phyloP scores from a whole-genome alignment of 2,329 filamentous ascomycete genomes.

The Fusarium devonianum region DNA sequence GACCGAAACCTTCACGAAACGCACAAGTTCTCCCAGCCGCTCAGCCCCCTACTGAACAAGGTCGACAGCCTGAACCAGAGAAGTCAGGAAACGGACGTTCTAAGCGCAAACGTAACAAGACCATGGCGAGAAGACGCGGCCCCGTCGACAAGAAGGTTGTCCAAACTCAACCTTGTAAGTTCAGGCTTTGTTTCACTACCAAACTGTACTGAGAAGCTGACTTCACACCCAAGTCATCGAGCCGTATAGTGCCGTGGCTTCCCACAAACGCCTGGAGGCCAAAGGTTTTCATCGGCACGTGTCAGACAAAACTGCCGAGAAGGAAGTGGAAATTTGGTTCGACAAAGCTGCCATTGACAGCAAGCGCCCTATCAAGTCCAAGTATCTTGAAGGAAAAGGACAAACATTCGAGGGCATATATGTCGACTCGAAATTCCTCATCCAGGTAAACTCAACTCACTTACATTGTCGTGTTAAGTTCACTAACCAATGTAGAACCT shows the following conservation, averaged over 20 bases:
- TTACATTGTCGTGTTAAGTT: not conserved
- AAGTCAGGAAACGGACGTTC: not conserved
- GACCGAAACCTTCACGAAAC: not conserved
- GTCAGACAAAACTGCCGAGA: not conserved
- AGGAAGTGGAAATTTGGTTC: not conserved
- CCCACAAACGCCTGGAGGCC: not conserved
- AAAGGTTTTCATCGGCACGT: not conserved
- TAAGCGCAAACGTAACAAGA: not conserved
- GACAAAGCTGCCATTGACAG: not conserved
- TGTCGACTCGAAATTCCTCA: not conserved
- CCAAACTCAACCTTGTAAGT: not conserved
- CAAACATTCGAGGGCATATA: not conserved
- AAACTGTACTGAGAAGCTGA: not conserved
- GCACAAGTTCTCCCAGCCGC: not conserved
- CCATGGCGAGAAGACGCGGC: not conserved
- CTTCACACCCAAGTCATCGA: not conserved
- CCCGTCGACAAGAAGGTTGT: too few species aligned
- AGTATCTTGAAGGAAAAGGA: not conserved
- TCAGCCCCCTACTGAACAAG: too few species aligned
- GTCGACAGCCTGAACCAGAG: not conserved
- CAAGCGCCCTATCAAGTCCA: not conserved
- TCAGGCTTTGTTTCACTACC: not conserved
- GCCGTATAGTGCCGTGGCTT: not conserved
- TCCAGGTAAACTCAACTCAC: not conserved
- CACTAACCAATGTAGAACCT: constrained; percentile 7